phyloP scores from a whole-genome alignment of 1,284 basidiomycete species.

The Apiotrichum gamsii region DNA sequence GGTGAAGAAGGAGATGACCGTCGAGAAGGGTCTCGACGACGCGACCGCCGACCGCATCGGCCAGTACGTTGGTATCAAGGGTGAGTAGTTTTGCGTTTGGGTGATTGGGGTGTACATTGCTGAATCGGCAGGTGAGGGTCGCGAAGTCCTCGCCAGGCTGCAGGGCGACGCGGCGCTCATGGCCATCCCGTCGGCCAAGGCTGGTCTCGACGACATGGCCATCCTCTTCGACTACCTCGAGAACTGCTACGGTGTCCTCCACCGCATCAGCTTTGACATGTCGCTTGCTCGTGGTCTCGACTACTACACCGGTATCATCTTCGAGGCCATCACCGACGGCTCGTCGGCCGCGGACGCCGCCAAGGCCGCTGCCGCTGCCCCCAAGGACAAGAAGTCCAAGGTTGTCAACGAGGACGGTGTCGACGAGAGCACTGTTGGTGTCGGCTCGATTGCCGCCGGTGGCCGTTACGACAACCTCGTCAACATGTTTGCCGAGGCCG shows the following conservation, averaged over 20 bases:
- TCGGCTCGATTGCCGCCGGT: slow-evolving; percentile 95
- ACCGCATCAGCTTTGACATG: slow-evolving; percentile 90
- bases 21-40: slow-evolving; percentile 85
- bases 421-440: slow-evolving; percentile 88
- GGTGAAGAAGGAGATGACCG: slow-evolving; percentile 93
- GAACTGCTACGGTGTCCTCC: slow-evolving; percentile 66
- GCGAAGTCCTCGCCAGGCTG: slow-evolving; percentile 71
- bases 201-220: slow-evolving; percentile 86
- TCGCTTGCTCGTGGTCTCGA: slow-evolving; percentile 93
- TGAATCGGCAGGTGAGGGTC: slow-evolving; percentile 49
- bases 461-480: slow-evolving; percentile 98
- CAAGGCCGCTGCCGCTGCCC: slow-evolving; percentile 35
- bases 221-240: slow-evolving; percentile 77
- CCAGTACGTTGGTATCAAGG: slow-evolving; percentile 92
- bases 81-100: too few species aligned
- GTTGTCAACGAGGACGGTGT: slow-evolving; percentile 66
- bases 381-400: slow-evolving; percentile 49
- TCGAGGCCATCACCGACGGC: slow-evolving; percentile 89
- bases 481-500: slow-evolving; percentile 79
- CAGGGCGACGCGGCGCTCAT: slow-evolving; percentile 61
- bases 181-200: slow-evolving; percentile 67
- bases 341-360: slow-evolving; percentile 73
- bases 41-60: slow-evolving; percentile 88
- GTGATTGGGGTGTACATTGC: not conserved
- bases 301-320: slow-evolving; percentile 98